phyloP scores from a whole-genome alignment of 2,329 filamentous ascomycete species.

The Ascochyta clinopodiicola region DNA sequence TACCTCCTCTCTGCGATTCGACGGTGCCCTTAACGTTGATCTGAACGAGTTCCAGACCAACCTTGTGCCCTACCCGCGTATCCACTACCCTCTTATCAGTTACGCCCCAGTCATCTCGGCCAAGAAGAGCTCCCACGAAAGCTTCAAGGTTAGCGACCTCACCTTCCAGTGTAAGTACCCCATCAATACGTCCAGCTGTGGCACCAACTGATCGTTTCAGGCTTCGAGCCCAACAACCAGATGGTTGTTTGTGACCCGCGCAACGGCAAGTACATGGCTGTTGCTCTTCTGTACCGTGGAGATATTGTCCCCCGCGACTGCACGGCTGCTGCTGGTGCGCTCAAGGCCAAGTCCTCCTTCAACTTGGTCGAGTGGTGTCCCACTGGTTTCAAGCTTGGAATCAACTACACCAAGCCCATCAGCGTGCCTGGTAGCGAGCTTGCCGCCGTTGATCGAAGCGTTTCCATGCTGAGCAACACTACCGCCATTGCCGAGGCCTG shows the following conservation, averaged over 20 bases:
- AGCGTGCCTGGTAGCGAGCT: slow-evolving; percentile 96
- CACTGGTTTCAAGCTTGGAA: slow-evolving; percentile 77
- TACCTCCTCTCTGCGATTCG: slow-evolving; percentile 74
- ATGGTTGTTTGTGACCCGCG: slow-evolving; percentile 78
- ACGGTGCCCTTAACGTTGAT: slow-evolving; percentile 75
- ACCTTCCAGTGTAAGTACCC: slow-evolving; percentile 69
- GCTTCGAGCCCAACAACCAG: slow-evolving; percentile 80
- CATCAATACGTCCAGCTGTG: neutral
- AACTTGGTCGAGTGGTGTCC: slow-evolving; percentile 79
- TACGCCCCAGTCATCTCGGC: slow-evolving; percentile 75
- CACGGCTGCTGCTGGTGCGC: slow-evolving; percentile 68
- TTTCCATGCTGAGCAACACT: slow-evolving; percentile 79
- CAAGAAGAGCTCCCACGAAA: slow-evolving; percentile 81
- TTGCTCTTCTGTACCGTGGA: slow-evolving; percentile 74
- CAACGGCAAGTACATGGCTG: slow-evolving; percentile 79
- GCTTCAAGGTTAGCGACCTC: slow-evolving; percentile 82
- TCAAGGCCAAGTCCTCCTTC: slow-evolving; percentile 76
- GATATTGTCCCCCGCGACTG: slow-evolving; percentile 75
- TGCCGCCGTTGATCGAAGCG: slow-evolving; percentile 96
- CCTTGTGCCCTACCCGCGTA: slow-evolving; percentile 75
- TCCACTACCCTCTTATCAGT: slow-evolving; percentile 76
- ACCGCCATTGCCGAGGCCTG: slow-evolving; percentile 76
- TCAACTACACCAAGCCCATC: slow-evolving; percentile 80
- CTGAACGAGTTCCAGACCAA: slow-evolving; percentile 82
- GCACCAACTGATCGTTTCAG: slow-evolving; percentile 50